Conservation (phyloP, 805 yeast species). For the Kazachstania taianensis region DNA sequence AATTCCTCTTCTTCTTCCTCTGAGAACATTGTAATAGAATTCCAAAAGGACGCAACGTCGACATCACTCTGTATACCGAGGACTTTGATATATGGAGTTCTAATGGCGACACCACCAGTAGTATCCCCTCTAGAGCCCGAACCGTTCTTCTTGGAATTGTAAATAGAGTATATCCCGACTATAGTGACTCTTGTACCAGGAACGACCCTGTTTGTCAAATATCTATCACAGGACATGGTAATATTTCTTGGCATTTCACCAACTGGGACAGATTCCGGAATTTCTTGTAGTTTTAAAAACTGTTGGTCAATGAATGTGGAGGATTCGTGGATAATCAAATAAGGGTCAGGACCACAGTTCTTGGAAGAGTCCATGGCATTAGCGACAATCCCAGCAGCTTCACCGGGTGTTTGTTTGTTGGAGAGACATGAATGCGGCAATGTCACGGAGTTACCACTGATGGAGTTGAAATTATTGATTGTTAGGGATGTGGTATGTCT, state of each 20-base stretch:
- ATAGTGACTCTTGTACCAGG: conserved; percentile 94
- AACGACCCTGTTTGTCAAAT: conserved; percentile 77
- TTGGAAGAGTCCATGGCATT: conserved; percentile 7
- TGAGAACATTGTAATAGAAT: conserved; percentile 44
- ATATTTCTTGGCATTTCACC: conserved; percentile 98
- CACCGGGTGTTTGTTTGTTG: conserved; percentile 11
- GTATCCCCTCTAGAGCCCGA: conserved; percentile 36
- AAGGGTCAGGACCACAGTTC: conserved; percentile 85
- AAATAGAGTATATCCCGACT: conserved; percentile 87
- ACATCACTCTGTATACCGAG: conserved; percentile 79
- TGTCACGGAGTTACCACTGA: conserved; percentile 22
- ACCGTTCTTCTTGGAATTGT: conserved; percentile 56
- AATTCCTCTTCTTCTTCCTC: conserved; percentile 95
- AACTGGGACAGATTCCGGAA: conserved; percentile 98
- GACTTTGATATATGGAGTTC: conserved; percentile 83
- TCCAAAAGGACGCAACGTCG: conserved; percentile 55
- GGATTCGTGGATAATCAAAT: conserved; percentile 85
- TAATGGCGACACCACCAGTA: conserved; percentile 59
- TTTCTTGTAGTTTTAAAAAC: conserved; percentile 82
- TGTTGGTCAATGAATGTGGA: conserved; percentile 94
- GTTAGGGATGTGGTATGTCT: conserved; percentile 62
- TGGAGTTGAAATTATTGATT: conserved; percentile 28
- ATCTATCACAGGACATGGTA: conserved; percentile 76
- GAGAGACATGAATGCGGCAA: conserved; percentile 29
- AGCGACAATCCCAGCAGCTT: conserved; percentile 6